A percentile compares a stretch with the other conserved stretches of the same genome.
Conservation (phyloP, 495 filamentous ascomycete genomes). For the Tuber microsphaerosporum region DNA sequence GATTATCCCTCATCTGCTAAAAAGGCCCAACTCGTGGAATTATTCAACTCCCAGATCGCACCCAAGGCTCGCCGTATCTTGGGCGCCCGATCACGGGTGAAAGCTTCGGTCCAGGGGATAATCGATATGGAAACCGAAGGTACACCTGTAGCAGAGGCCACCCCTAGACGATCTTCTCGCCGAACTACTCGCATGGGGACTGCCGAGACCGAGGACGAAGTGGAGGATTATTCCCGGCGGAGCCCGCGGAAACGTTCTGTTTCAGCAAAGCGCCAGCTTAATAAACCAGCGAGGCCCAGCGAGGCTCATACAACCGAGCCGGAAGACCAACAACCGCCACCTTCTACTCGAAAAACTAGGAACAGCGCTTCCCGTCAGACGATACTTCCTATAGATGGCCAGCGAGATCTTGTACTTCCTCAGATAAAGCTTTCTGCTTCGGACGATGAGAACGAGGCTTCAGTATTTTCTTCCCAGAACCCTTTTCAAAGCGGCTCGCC, state of each 20-base stretch:
- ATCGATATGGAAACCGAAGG: slow-evolving; percentile 68
- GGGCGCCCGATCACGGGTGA: slow-evolving; percentile 63
- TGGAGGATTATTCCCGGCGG: slow-evolving; percentile 44
- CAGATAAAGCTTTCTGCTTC: slow-evolving; percentile 40
- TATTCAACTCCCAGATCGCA: slow-evolving; percentile 72
- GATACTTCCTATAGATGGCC: slow-evolving; percentile 23
- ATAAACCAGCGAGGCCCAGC: slow-evolving; percentile 52
- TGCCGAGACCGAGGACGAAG: slow-evolving; percentile 56
- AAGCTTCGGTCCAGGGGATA: slow-evolving; percentile 77
- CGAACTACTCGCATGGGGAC: slow-evolving; percentile 54
- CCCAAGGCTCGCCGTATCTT: slow-evolving; percentile 71
- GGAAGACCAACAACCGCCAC: slow-evolving; percentile 41
- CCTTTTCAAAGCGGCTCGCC: slow-evolving; percentile 79
- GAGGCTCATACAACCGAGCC: slow-evolving; percentile 50
- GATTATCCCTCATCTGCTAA: slow-evolving; percentile 78
- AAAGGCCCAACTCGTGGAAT: slow-evolving; percentile 74
- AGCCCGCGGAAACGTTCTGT: slow-evolving; percentile 42
- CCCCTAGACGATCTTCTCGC: slow-evolving; percentile 31
- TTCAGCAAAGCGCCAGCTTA: slow-evolving; percentile 45
- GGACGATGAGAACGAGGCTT: slow-evolving; percentile 42
- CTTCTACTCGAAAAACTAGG: slow-evolving; percentile 49
- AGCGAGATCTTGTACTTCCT: slow-evolving; percentile 7
- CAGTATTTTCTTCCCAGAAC: slow-evolving; percentile 74
- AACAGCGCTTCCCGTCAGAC: slow-evolving; percentile 44
- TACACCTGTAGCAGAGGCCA: slow-evolving; percentile 43